Evolutionary conservation across 2,329 filamentous ascomycete genomes (phyloP).

Genomic region (Paraphaeosphaeria sporulosa): DNA sequence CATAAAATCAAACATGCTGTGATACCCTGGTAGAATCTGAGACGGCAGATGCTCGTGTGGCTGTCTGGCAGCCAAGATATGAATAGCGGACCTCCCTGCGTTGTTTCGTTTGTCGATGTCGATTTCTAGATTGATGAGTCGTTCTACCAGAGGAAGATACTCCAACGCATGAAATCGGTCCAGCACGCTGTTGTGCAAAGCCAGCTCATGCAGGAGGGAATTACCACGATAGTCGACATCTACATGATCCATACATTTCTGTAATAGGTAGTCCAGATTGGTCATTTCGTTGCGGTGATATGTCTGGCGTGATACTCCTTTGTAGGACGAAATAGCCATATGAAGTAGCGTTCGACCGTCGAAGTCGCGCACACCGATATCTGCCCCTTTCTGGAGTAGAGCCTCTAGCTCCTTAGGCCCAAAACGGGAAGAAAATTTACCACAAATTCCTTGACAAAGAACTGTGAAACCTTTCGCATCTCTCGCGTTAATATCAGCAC

Average conservation of each 20-base stretch:
- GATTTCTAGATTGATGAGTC: slow-evolving; percentile 12
- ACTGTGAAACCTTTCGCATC: slow-evolving; percentile 16
- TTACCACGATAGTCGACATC: slow-evolving; percentile 15
- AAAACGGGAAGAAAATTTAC: neutral
- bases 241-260: slow-evolving; percentile 24
- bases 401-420: neutral
- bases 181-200: neutral
- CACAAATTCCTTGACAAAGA: neutral
- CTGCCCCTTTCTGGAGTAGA: slow-evolving; percentile 13
- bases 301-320: neutral
- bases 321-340: neutral
- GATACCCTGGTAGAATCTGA: neutral
- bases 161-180: neutral
- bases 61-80: slow-evolving; percentile 15
- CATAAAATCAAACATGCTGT: slow-evolving; percentile 14
- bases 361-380: slow-evolving; percentile 12
- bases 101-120: slow-evolving; percentile 21
- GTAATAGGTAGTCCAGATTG: slow-evolving; percentile 22
- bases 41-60: neutral
- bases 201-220: slow-evolving; percentile 19
- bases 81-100: slow-evolving; percentile 31
- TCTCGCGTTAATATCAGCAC: slow-evolving; percentile 33
- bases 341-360: slow-evolving; percentile 17
- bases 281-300: neutral
- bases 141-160: slow-evolving; percentile 4